Percentiles rank a stretch among this genome's conserved stretches.
Evolutionary conservation across 768 basidiomycete genomes (phyloP).

Genomic region (Sporobolomyces phaffii): DNA sequence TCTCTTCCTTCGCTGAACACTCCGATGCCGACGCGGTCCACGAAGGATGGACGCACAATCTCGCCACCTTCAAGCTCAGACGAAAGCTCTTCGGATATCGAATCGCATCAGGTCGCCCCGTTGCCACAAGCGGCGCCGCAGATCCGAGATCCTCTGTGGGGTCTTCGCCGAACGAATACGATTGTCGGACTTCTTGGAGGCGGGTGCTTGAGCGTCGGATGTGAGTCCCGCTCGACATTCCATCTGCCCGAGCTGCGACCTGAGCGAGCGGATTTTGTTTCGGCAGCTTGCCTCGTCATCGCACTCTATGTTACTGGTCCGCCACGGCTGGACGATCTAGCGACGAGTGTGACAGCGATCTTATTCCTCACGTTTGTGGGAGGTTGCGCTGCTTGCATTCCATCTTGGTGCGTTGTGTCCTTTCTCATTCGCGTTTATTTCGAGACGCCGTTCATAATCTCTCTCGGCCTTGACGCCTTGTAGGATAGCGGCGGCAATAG

Average conservation of each 20-base stretch:
- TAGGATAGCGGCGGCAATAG: constrained; percentile 9
- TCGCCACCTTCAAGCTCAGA: not conserved
- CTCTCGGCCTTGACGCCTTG: not conserved
- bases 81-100: not conserved
- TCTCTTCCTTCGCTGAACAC: not conserved
- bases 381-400: not conserved
- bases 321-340: not conserved
- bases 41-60: too few species aligned
- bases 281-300: constrained; percentile 22
- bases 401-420: not conserved
- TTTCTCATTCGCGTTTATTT: not conserved
- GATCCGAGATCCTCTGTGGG: constrained; percentile 10
- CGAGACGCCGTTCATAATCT: not conserved
- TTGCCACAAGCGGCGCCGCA: not conserved
- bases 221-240: constrained; percentile 13
- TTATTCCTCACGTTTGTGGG: not conserved
- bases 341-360: constrained; percentile 9
- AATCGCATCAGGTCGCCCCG: not conserved
- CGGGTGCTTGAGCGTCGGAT: constrained; percentile 1
- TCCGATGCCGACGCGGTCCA: not conserved
- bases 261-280: too few species aligned
- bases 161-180: constrained; percentile 1
- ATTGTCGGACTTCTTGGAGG: constrained; percentile 1
- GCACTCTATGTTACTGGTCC: constrained; percentile 24
- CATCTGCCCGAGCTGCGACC: too few species aligned